Evolutionary conservation across 345 rosid genomes (phyloP).

Genomic region (Noccaea caerulescens): DNA sequence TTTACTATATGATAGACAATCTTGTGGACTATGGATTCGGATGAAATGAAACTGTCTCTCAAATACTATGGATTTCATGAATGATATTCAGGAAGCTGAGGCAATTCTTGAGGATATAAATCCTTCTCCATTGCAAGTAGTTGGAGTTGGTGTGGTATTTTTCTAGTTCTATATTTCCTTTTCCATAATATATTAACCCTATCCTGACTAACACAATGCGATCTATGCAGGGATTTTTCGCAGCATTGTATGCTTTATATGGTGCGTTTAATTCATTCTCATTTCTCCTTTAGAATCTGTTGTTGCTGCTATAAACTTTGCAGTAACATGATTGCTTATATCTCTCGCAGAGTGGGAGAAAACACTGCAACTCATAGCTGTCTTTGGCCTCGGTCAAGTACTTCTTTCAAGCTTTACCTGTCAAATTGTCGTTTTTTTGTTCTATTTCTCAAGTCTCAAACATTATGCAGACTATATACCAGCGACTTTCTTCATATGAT

Average conservation of each 20-base stretch:
- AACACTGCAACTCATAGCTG: constrained; percentile 77
- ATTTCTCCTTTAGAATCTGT: constrained; percentile 14
- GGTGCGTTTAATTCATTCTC: constrained; percentile 52
- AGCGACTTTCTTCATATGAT: constrained; percentile 68
- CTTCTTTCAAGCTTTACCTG: background rate
- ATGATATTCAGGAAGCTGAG: constrained; percentile 74
- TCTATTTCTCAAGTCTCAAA: constrained; percentile 26
- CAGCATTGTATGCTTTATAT: constrained; percentile 60
- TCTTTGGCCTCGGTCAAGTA: constrained; percentile 82
- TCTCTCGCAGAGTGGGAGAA: constrained; percentile 84
- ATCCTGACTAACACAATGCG: constrained; percentile 25
- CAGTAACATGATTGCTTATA: constrained; percentile 19
- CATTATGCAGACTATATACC: constrained; percentile 64
- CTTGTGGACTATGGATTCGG: background rate
- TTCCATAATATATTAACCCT: background rate
- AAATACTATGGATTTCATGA: background rate
- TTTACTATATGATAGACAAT: constrained; percentile 6
- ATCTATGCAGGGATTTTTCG: constrained; percentile 62
- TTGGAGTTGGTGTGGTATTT: constrained; percentile 80
- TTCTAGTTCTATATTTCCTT: constrained; percentile 1
- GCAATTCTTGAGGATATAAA: constrained; percentile 83
- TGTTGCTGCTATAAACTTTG: constrained; percentile 16
- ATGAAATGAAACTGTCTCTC: background rate
- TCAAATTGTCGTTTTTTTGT: constrained; percentile 1
- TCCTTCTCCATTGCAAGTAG: constrained; percentile 74